phyloP scores from a whole-genome alignment of 805 yeast genomes.

The Candida coquimbonensis region DNA sequence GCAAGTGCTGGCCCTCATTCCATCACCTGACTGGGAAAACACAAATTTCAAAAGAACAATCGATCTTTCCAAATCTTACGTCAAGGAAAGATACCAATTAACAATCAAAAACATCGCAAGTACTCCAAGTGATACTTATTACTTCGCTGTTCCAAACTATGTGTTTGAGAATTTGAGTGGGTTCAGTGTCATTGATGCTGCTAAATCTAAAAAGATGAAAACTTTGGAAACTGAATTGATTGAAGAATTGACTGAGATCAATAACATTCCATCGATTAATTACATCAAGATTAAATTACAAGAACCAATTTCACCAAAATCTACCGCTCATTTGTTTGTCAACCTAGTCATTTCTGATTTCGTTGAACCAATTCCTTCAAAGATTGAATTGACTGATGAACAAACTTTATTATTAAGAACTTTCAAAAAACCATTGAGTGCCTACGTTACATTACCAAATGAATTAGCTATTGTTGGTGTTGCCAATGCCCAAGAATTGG shows the following conservation, averaged over 20 bases:
- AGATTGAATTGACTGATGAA: conserved; percentile 47
- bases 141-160: conserved; percentile 48
- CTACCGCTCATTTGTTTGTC: conserved; percentile 40
- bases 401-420: conserved; percentile 55
- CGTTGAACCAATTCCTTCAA: conserved; percentile 56
- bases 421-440: conserved; percentile 48
- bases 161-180: conserved; percentile 36
- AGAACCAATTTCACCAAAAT: conserved; percentile 60
- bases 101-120: conserved; percentile 51
- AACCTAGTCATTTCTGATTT: conserved; percentile 41
- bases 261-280: conserved; percentile 22
- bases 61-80: conserved; percentile 62
- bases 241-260: conserved; percentile 18
- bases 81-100: conserved; percentile 52
- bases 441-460: conserved; percentile 50
- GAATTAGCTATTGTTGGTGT: conserved; percentile 38
- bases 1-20: conserved; percentile 11
- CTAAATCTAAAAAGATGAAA: conserved; percentile 12
- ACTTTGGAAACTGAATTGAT: conserved; percentile 21
- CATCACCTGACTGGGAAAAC: conserved; percentile 41
- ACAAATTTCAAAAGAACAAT: conserved; percentile 44
- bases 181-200: conserved; percentile 32
- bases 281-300: conserved; percentile 50
- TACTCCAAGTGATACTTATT: conserved; percentile 49
- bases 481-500: conserved; percentile 39